Conservation (phyloP, 352 stramenopile genomes). For the Phytophthora pini region DNA sequence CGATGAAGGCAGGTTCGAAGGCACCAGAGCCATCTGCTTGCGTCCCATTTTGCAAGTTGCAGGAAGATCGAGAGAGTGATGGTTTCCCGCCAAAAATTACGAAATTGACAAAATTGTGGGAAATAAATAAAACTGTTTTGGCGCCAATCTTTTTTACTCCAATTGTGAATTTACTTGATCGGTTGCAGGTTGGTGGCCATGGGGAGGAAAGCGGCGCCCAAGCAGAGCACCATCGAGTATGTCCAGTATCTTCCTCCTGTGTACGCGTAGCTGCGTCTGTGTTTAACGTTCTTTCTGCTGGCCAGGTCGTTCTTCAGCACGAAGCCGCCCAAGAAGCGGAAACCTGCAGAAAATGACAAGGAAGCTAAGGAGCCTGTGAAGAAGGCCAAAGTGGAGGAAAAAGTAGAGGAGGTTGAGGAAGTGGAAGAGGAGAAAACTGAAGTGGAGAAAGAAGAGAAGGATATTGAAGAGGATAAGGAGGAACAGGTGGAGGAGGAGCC, state of each 20-base stretch:
- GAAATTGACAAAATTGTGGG: background rate
- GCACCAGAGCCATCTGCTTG: constrained; percentile 61
- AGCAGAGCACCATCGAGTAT: constrained; percentile 77
- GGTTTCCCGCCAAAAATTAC: constrained; percentile 30
- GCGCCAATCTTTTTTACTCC: background rate
- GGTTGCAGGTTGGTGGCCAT: constrained; percentile 13
- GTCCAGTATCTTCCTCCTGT: constrained; percentile 7
- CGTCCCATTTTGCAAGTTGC: constrained; percentile 41
- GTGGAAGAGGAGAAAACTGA: constrained; percentile 35
- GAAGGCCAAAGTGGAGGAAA: constrained; percentile 29
- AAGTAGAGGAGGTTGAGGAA: constrained; percentile 15
- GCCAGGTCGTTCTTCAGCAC: constrained; percentile 68
- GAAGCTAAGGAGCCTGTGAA: constrained; percentile 17
- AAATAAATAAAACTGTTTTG: constrained; percentile 2
- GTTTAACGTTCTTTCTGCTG: background rate
- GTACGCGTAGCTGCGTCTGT: background rate
- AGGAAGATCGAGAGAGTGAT: constrained; percentile 14
- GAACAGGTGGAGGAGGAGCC: constrained; percentile 31
- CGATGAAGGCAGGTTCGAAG: constrained; percentile 38
- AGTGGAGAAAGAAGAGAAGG: constrained; percentile 17
- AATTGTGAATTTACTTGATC: no score
- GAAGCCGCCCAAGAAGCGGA: constrained; percentile 34
- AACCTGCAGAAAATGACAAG: constrained; percentile 26
- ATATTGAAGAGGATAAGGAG: constrained; percentile 18
- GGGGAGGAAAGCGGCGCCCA: constrained; percentile 40